Base-by-base conservation (phyloP, 306 rosid genomes). In the Malus sieversii region DNA sequence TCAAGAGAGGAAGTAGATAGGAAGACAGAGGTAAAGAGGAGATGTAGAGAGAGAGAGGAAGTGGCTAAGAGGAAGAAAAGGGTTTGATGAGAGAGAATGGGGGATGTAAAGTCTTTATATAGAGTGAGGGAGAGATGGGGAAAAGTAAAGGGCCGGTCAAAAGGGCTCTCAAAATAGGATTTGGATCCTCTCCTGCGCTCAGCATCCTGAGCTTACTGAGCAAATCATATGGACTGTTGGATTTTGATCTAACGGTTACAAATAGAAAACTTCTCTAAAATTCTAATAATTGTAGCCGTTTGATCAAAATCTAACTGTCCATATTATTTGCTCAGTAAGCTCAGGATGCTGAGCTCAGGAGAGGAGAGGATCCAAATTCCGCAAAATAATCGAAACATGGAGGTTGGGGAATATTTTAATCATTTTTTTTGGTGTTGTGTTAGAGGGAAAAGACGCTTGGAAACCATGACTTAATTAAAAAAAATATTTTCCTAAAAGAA, bases 71-170 rank as follows among this genome's bases (percentile, higher is more conserved):
- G 46, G 33, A 57, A 18, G 32, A 20, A 27, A 3, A 14, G 58
- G 22, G 11, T 18, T 10, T 70, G 67, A 55, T 82, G 86, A 87
- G 87, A 82, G 82, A 82, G 86, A 73, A 12, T 18, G 23, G 75
- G 35, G 84, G 82, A 23, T 19, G 73, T 59, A 64, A 63, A 75
- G 85, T 82, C 0, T 0, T 77, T 90, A 81, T 79, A 86, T 88
- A 88, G 92, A 76, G 77, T 1, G 38, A 51, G 5, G 22, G 57
- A 57, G 53, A 51, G 20, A 51, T 1, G 55, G 55, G 20, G 30
- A 25, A 61, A 55, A 76, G 32, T 16, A 25, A 62, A 69, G 22
- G 66, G 7, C 63, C 38, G 84, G 97, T 88, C 95, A 89, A 91
- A 81, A 59, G 51, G 48, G 59, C 52, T 27, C 32, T 8, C 8